Conservation (phyloP, 225 moss, liverwort and hornwort species). For the Pseudoscleropodium purum region DNA sequence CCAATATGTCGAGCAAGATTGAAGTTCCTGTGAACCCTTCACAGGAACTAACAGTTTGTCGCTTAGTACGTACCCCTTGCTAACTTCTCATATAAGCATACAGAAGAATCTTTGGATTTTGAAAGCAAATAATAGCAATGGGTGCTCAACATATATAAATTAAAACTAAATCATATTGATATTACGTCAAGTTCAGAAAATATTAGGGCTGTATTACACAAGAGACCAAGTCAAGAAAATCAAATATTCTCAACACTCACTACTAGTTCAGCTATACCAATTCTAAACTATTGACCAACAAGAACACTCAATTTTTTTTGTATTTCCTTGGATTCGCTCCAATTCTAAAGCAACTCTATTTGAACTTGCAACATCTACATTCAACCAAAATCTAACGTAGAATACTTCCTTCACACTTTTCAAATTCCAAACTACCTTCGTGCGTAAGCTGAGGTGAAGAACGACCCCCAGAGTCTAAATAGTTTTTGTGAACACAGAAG, state of each 20-base stretch:
- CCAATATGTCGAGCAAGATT: background rate
- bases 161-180: background rate
- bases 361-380: background rate
- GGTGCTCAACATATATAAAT: background rate
- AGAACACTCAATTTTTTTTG: background rate
- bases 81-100: background rate
- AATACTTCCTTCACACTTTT: background rate
- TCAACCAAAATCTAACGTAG: background rate
- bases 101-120: background rate
- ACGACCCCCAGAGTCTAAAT: too few species aligned
- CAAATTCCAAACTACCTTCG: background rate
- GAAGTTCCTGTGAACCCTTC: background rate
- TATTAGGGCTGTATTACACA: too few species aligned
- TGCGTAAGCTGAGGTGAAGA: background rate
- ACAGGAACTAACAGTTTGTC: background rate
- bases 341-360: background rate
- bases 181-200: background rate
- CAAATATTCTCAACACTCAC: background rate
- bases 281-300: background rate
- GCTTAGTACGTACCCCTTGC: background rate
- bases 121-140: background rate
- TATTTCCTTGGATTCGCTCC: background rate
- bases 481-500: background rate
- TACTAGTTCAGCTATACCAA: background rate
- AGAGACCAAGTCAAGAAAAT: background rate